These are phyloP conservation scores for Wickerhamiella spandovensis DNA, from an alignment of 805 yeast species.

Conservation along the genomic window DNA sequence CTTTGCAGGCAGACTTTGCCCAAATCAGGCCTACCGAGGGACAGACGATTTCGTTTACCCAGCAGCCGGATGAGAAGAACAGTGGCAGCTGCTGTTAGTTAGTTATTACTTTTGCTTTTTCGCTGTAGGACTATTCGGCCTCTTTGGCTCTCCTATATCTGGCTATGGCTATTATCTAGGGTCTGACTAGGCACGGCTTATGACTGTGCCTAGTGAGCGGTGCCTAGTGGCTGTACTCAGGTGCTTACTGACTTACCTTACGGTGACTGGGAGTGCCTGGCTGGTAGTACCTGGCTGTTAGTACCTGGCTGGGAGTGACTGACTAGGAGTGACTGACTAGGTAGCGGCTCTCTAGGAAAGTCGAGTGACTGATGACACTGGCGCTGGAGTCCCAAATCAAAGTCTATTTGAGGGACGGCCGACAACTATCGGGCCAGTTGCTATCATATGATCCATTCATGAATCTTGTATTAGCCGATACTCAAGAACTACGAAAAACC, in stretches of 20 bases:
- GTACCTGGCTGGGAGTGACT: no score
- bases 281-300: no score
- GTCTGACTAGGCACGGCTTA: no score
- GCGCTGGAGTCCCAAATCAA: conserved; percentile 40
- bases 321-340: neutral
- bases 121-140: neutral
- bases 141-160: neutral
- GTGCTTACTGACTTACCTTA: no score
- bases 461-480: conserved; percentile 72
- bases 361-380: neutral
- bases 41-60: conserved; percentile 84
- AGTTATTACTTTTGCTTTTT: neutral
- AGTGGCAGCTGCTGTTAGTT: conserved; percentile 52
- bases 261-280: no score
- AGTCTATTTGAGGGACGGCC: conserved; percentile 62
- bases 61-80: conserved; percentile 70
- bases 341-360: no score
- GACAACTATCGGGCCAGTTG: conserved; percentile 65
- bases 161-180: neutral
- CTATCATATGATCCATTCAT: conserved; percentile 78
- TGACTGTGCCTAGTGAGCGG: no score
- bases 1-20: conserved; percentile 65
- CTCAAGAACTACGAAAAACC: conserved; percentile 71
- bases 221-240: no score
- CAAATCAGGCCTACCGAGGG: conserved; percentile 64